A percentile compares a stretch with the other conserved stretches of the same genome.
Conservation (phyloP, 1,139 yeast species). For the Meyerozyma guilliermondii region DNA sequence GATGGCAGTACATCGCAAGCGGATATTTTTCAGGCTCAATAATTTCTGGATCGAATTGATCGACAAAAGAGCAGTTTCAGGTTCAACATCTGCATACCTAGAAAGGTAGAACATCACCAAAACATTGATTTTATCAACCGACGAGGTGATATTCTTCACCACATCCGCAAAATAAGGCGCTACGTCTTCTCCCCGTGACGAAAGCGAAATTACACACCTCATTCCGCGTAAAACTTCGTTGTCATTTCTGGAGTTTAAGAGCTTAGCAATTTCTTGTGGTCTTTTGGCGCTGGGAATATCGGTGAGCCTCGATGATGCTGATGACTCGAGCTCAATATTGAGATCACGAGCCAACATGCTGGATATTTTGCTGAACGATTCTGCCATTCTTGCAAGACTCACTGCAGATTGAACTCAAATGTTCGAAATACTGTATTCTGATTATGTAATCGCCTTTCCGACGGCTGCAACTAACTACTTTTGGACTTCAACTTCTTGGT, state of each 20-base stretch:
- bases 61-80: slow-evolving; percentile 81
- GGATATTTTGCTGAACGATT: slow-evolving; percentile 36
- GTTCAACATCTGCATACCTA: slow-evolving; percentile 78
- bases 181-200: slow-evolving; percentile 62
- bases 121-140: slow-evolving; percentile 63
- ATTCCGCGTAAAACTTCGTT: slow-evolving; percentile 72
- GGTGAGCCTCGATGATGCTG: slow-evolving; percentile 63
- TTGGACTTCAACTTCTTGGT: slow-evolving; percentile 39
- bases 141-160: slow-evolving; percentile 77
- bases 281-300: slow-evolving; percentile 51
- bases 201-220: slow-evolving; percentile 64
- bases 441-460: background rate
- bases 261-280: slow-evolving; percentile 59
- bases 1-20: slow-evolving; percentile 66
- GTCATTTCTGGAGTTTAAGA: slow-evolving; percentile 65
- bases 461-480: background rate
- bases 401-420: too few relatives aligned
- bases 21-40: slow-evolving; percentile 64
- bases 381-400: slow-evolving; percentile 26
- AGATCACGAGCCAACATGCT: slow-evolving; percentile 67
- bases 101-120: slow-evolving; percentile 75
- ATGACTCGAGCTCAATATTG: slow-evolving; percentile 77
- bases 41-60: slow-evolving; percentile 90
- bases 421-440: background rate
- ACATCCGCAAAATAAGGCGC: slow-evolving; percentile 77